Conservation (phyloP, 1,284 basidiomycete genomes). For the Sporisorium scitamineum region DNA sequence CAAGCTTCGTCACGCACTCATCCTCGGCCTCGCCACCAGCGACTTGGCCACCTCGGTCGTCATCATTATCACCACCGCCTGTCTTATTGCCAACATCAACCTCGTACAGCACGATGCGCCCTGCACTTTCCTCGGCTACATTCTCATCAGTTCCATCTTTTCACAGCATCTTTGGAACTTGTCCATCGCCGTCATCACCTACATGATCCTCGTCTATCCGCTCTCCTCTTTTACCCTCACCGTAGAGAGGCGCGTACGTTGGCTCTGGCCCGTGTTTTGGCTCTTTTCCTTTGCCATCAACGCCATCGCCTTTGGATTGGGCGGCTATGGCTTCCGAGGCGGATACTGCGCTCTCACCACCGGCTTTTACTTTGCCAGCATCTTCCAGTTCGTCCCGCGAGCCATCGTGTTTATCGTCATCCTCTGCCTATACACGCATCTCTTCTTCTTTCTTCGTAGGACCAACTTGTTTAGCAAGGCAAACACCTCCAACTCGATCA, state of each 20-base stretch:
- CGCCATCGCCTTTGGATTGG: constrained; percentile 46
- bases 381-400: constrained; percentile 58
- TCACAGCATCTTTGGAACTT: constrained; percentile 65
- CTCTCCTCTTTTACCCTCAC: constrained; percentile 52
- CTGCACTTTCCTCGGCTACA: constrained; percentile 58
- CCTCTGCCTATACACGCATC: constrained; percentile 61
- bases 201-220: constrained; percentile 64
- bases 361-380: constrained; percentile 35
- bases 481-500: constrained; percentile 25
- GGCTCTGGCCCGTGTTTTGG: constrained; percentile 64
- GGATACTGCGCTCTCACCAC: constrained; percentile 57
- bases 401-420: constrained; percentile 56
- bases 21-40: constrained; percentile 60
- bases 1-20: constrained; percentile 61
- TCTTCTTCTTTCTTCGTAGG: constrained; percentile 64
- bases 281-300: constrained; percentile 46
- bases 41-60: constrained; percentile 55
- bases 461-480: constrained; percentile 58
- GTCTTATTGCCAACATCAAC: constrained; percentile 47
- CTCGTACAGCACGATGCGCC: constrained; percentile 24
- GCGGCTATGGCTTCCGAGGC: constrained; percentile 52
- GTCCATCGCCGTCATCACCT: constrained; percentile 59
- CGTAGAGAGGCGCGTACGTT: constrained; percentile 53
- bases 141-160: constrained; percentile 53
- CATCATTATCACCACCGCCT: constrained; percentile 54